Evolutionary conservation across 192 early-diverging fungal genomes (phyloP), one percentile per base, ranked within the genome.

Genomic region (Pilaira anomala): DNA sequence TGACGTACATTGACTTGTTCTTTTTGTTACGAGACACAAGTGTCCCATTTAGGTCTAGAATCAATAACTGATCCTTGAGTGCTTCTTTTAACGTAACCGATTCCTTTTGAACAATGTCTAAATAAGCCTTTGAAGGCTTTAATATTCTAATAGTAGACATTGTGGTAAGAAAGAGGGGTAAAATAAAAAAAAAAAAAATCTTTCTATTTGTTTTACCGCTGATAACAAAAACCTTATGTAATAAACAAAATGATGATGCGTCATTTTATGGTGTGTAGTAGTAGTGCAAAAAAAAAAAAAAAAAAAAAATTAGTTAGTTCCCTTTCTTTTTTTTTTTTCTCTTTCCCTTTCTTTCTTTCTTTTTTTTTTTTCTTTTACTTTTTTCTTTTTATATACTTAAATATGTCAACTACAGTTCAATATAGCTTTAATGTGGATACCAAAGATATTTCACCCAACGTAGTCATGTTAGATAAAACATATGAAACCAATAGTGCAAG

Each of bases 41-140:
- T 1, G 88, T 85, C 1, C 88, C 88, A 53, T 91, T 91, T 16
- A 91, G 75, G 61, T 91, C 88, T 2, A 91, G 77, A 19, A 91
- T 79, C 29, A 91, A 64, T 3, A 91, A 70, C 57, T 79, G 57
- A 49, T 76, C 73, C 8, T 28, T 56, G 2, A 56, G 49, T 18
- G 29, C 33, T 21, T 24, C 14, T n/a, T 0, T 57, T 18, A 39
- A 21, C 6, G 16, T 25, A n/a, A 22, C 5, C 18, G 55, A 39
- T n/a, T 57, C 18, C 44, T 46, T 19, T 18, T 46, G 18, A 18
- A 40, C 55, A 24, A 41, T 7, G 2, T 57, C 39, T 16, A 57
- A 21, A 21, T 57, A 57, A 16, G 21, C 52, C 12, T 21, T 57
- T 57, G 55, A 9, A 30, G 55, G 39, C 13, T 48, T 4, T 25